A percentile compares a stretch with the other conserved stretches of the same genome.
Conservation (phyloP, 169 alveolate species). For the Theileria annulata region DNA sequence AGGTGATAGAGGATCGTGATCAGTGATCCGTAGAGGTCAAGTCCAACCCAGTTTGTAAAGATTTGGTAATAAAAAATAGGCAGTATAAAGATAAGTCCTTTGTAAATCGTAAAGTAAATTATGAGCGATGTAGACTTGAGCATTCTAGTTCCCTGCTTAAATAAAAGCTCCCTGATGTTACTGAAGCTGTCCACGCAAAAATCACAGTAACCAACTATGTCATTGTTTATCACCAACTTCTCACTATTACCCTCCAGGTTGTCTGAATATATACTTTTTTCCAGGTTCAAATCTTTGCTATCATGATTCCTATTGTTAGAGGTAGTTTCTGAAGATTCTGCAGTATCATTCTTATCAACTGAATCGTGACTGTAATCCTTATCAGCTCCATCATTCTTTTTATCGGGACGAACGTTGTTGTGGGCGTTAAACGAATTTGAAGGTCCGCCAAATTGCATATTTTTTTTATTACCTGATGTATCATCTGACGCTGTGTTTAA, state of each 20-base stretch:
- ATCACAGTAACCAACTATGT: constrained; percentile 37
- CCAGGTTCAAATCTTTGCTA: neutral
- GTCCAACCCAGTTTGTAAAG: constrained; percentile 56
- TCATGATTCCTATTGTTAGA: neutral
- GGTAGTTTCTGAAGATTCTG: neutral
- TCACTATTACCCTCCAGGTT: neutral
- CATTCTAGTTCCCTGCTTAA: constrained; percentile 41
- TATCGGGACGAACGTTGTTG: neutral
- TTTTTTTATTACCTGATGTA: neutral
- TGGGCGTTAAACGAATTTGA: neutral
- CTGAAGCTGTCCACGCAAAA: constrained; percentile 40
- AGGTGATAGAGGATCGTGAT: constrained; percentile 30
- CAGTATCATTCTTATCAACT: neutral
- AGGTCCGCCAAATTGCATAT: neutral
- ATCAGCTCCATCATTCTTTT: neutral
- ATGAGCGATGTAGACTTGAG: constrained; percentile 30
- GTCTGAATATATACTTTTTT: neutral
- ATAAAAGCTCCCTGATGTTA: constrained; percentile 38
- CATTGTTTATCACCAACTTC: constrained; percentile 19
- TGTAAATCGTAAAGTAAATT: constrained; percentile 39
- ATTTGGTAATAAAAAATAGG: constrained; percentile 60
- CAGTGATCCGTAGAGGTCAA: constrained; percentile 51
- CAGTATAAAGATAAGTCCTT: constrained; percentile 25
- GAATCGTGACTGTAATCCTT: neutral
- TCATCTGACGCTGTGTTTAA: constrained; percentile 8